A percentile compares a stretch with the other conserved stretches of the same genome.
phyloP scores from a whole-genome alignment of 495 filamentous ascomycete species.

The Annulohypoxylon nitens region DNA sequence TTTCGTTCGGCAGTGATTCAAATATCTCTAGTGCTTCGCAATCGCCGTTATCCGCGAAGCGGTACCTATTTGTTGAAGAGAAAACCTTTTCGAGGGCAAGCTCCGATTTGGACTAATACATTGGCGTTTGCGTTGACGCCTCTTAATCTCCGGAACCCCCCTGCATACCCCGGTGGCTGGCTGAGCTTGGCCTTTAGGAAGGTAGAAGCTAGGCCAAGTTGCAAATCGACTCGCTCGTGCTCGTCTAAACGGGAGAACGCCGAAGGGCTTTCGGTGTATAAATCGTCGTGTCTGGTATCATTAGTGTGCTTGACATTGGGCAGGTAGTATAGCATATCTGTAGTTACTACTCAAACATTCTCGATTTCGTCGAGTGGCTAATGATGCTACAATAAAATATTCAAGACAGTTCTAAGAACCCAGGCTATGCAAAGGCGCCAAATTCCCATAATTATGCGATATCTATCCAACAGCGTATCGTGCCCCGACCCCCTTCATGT shows the following conservation, averaged over 20 bases:
- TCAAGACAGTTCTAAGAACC: neutral
- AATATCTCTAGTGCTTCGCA: neutral
- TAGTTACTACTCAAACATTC: neutral
- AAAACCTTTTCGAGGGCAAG: neutral
- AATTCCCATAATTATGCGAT: slow-evolving; percentile 15
- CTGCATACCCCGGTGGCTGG: neutral
- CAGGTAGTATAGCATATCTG: neutral
- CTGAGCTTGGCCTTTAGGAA: neutral
- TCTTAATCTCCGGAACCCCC: neutral
- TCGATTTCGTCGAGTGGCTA: neutral
- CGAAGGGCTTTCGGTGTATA: neutral
- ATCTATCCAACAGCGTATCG: neutral
- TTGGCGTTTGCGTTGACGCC: neutral
- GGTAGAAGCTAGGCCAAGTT: neutral
- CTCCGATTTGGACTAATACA: neutral
- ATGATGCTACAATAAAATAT: slow-evolving; percentile 2
- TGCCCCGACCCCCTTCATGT: neutral
- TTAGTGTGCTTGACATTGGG: neutral
- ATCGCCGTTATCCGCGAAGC: neutral
- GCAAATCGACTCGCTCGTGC: no score
- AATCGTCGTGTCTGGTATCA: neutral
- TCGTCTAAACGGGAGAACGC: neutral
- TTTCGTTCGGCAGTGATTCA: neutral
- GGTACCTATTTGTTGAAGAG: neutral
- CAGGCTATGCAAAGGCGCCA: slow-evolving; percentile 16